phyloP scores from a whole-genome alignment of 179 eudicot genomes.

The Silene vulgaris region DNA sequence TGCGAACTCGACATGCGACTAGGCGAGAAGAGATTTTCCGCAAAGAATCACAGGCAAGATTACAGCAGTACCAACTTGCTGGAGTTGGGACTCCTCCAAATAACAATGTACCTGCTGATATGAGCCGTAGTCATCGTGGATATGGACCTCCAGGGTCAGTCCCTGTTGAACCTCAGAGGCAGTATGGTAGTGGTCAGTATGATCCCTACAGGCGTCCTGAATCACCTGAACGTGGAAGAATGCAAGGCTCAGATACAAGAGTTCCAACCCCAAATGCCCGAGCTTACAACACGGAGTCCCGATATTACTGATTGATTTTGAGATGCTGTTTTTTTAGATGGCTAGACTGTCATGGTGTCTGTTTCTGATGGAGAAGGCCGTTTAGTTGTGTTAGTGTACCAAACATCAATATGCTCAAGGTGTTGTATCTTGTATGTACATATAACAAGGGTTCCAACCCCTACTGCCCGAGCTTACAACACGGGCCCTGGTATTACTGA shows the following conservation, averaged over 20 bases:
- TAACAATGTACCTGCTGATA: conserved; percentile 38
- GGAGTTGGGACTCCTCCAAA: conserved; percentile 36
- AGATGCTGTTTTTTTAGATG: not conserved
- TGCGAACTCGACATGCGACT: conserved; percentile 54
- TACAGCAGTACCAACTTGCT: conserved; percentile 65
- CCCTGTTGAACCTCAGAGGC: conserved; percentile 42
- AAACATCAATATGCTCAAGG: not conserved
- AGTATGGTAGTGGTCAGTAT: conserved; percentile 44
- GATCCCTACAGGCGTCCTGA: conserved; percentile 61
- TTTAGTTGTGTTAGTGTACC: conserved; percentile 3
- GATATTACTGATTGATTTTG: conserved; percentile 38
- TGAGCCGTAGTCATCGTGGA: conserved; percentile 37
- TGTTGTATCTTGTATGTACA: not conserved
- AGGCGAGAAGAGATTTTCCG: conserved; percentile 65
- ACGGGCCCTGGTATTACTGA: conserved; percentile 61
- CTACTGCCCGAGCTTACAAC: conserved; percentile 58
- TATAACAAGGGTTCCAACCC: conserved; percentile 14
- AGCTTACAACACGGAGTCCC: conserved; percentile 61
- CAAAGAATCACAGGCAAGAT: conserved; percentile 64
- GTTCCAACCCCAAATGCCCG: conserved; percentile 63
- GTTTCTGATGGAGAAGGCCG: not conserved
- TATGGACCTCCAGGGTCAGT: conserved; percentile 32
- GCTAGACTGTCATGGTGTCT: not conserved
- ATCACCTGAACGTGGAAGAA: conserved; percentile 48
- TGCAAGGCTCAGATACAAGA: conserved; percentile 55